Base-by-base conservation (phyloP, 495 filamentous ascomycete species). In the Annulohypoxylon nitens region DNA sequence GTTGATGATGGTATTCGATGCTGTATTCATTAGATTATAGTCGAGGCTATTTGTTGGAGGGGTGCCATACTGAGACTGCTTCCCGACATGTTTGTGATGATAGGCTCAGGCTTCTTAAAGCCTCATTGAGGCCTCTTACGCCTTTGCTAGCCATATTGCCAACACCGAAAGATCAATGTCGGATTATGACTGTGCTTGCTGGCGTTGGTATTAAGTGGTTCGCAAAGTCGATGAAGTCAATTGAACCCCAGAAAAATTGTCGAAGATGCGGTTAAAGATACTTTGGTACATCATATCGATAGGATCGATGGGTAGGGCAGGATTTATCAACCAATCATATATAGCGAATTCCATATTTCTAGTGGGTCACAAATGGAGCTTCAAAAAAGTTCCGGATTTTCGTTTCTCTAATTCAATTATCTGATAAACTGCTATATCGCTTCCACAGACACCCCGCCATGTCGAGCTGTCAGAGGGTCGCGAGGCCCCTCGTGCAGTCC, bases 391-490 rank as follows among this genome's bases (percentile, higher is more conserved):
- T 59, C 39, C 37, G 50, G 65, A 43, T 53, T 64, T 63, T 67
- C 33, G 23, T 53, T 64, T 47, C 33, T 47, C 43, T 12, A 43
- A 57, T 18, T 54, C 12, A 14, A 33, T 64, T 50, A 37, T 51
- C 18, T 30, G 30, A 30, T 30, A 30, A 47, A 39, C 20, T 48
- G 37, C 16, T 33, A 65, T 25, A 57, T 18, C 20, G 34, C 37
- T 53, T 64, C 61, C 55, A 63, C 30, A 51, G 1, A 45, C 12
- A 14, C 62, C 53, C 58, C 74, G 84, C 79, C 80, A 93, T 93
- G 90, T 88, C 90, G 78, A 85, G 87, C 81, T 90, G 88, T 76
- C 90, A 91, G 82, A 87, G 86, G 86, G 90, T 87, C 78, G 88
- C 86, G 18, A 88, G 88, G 83, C 91, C 91, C 54, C 78, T 93